Base-by-base conservation (phyloP, 495 filamentous ascomycete species). In the Margaritispora aquatica region DNA sequence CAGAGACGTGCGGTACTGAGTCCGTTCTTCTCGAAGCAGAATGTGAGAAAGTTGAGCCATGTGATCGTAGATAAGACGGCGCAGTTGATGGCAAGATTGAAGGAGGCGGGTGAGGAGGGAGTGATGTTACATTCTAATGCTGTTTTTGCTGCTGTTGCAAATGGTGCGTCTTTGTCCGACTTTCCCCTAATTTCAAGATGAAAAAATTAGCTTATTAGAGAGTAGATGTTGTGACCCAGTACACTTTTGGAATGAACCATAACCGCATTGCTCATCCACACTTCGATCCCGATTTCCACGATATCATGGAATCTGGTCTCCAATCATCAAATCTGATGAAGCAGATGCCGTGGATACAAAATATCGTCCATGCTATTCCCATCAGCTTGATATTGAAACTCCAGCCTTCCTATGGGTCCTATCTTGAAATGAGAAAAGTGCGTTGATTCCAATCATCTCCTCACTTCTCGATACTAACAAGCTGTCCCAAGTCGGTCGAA, bases 1-100 rank as follows among this genome's bases (percentile, higher is more conserved):
- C 26, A 66, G 50, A 67, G 76, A 0, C 68, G 73, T 4, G 63
- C 59, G n/a, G 67, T 71, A 9, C 53, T 82, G 20, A 70, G 63
- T 44, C 73, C 71, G 13, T 79, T 74, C 66, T 81, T 81, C 66
- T 84, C 80, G 11, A 82, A 79, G 41, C 63, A 61, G 8, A 70
- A 72, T 15, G 66, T 82, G 20, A 50, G 53, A 0, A 63, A 61
- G 2, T 58, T 82, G 0, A 74, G 78, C 26, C 76, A 75, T 1
- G 59, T 74, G 1, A 72, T 85, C 2, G 68, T 74, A 27, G 70
- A 72, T 0, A 68, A 75, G 15, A 69, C 80, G 19, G 61, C 54
- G 19, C 17, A 50, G 20, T 29, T 63, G 10, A 1, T 55, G n/a
- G 34, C 17, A 15, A 34, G 61, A 17, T 26, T 63, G 24, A 19